Evolutionary conservation across 2,329 filamentous ascomycete species (phyloP), one percentile per base, ranked within the genome.

Genomic region (Sphaerulina musiva): DNA sequence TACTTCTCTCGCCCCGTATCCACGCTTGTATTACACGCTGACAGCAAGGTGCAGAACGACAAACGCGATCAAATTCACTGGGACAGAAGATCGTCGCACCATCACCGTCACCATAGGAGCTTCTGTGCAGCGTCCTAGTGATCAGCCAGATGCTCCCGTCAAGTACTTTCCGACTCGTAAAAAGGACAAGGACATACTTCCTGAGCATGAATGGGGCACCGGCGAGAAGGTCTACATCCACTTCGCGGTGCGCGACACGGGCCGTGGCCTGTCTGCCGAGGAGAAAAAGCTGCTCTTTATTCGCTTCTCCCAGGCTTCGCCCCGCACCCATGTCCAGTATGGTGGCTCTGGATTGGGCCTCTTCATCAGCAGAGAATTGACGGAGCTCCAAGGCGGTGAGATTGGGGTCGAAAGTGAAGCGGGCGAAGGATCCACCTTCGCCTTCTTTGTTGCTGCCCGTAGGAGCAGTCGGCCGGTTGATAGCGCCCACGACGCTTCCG

Each of bases 31-130:
- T 29, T 29, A 29, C 4, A 29, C 5, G 26, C 26, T 29, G 26
- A 29, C 26, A 4, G 4, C 26, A 29, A 3, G 26, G 26, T 29
- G 5, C 26, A 29, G 26, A 10, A 56, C 54, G 34, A 88, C 86
- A 6, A 92, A 92, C 63, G 86, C 87, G 0, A 84, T 92, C 68
- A 92, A 92, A 64, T 92, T 91, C 65, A 92, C 88, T 1, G 82
- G 82, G 36, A 77, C 77, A 0, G 80, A 84, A 14, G 75, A 76
- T 12, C 79, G 74, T 10, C 78, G 83, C 6, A 80, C 80, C 3
- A 89, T 90, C 58, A 77, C 77, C 6, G 80, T 90, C 20, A 81
- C 78, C 1, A 73, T 90, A 2, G 81, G 80, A 39, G 85, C 84
- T 1, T 86, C 84, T 1, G 77, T 70, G 34, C 72, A 81, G 20